Conservation (phyloP, 2,329 filamentous ascomycete species). For the Colletotrichum sp. region DNA sequence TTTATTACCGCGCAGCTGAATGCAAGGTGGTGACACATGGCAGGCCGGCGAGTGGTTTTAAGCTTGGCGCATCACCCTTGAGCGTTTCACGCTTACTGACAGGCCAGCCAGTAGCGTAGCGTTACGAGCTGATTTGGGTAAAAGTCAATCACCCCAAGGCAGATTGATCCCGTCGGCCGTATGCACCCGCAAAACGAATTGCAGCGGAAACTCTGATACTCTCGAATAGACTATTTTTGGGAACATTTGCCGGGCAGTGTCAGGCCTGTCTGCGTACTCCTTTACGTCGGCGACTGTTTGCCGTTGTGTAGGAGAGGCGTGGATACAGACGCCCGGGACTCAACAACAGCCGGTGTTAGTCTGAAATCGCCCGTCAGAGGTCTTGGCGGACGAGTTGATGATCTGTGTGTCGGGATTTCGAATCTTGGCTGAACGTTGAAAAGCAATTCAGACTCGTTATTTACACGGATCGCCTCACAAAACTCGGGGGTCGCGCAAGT, state of each 20-base stretch:
- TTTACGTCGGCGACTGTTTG: neutral
- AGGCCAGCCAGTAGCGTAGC: neutral
- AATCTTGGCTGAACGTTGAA: neutral
- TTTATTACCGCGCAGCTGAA: neutral
- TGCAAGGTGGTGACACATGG: neutral
- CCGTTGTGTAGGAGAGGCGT: neutral
- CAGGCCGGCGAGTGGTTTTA: neutral
- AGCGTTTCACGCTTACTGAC: slow-evolving; percentile 5
- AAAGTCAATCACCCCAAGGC: neutral
- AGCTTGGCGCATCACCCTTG: neutral
- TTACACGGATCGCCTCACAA: neutral
- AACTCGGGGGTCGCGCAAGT: neutral
- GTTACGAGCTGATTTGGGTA: neutral
- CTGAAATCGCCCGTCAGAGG: neutral
- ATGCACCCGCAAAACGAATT: neutral
- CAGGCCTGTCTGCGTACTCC: neutral
- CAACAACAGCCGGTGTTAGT: neutral
- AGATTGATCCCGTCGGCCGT: neutral
- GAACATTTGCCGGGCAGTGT: neutral
- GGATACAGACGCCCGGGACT: neutral
- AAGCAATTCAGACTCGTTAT: neutral
- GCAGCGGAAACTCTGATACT: neutral
- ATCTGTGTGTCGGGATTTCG: neutral
- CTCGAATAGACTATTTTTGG: neutral
- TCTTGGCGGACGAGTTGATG: neutral